Base-by-base conservation (phyloP, 441 rosid genomes). In the Dalechampia spathulata region DNA sequence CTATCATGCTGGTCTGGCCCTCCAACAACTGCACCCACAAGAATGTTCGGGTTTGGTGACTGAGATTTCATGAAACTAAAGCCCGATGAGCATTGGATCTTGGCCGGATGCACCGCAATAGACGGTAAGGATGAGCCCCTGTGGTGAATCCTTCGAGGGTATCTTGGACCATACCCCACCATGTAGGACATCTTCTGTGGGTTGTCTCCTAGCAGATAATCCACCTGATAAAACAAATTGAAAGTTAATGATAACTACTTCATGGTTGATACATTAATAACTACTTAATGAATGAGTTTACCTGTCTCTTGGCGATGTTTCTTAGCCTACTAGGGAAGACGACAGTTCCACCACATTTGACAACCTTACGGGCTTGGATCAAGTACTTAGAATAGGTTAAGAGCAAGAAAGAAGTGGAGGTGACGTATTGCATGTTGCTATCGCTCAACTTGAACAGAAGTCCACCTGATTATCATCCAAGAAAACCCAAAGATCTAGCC, bases 81-180 rank as follows among this genome's bases (percentile, higher is more conserved):
- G 16, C 97, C 99, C 22, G 82, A 82, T 46, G 82, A 80, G 72
- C 97, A 89, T 0, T 83, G 75, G 2, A 92, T 80, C 58, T 72
- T 53, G 11, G 54, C 75, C 22, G 96, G 92, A 50, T 80, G 88
- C 20, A 70, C 82, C 21, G 62, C 68, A 8, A 72, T 56, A 0
- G 96, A 85, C 14, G 96, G 99, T 16, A 85, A 67, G 0, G 99
- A 92, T 20, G 97, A 83, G 46, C 90, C 96, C 9, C 99, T 78
- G 70, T 92, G 99, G 69, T 92, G 99, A 62, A 92, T 92, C 60
- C 88, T 76, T 63, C 62, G 78, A 0, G 99, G 99, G 23, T 66
- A 92, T 36, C 56, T 65, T 46, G 75, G 72, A 17, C 99, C 79
- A 23, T 89, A 92, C 25, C 99, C 97, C 44, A 92, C 99, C 96